phyloP scores from a whole-genome alignment of 2,329 filamentous ascomycete genomes.

The Pyrenophora graminea region DNA sequence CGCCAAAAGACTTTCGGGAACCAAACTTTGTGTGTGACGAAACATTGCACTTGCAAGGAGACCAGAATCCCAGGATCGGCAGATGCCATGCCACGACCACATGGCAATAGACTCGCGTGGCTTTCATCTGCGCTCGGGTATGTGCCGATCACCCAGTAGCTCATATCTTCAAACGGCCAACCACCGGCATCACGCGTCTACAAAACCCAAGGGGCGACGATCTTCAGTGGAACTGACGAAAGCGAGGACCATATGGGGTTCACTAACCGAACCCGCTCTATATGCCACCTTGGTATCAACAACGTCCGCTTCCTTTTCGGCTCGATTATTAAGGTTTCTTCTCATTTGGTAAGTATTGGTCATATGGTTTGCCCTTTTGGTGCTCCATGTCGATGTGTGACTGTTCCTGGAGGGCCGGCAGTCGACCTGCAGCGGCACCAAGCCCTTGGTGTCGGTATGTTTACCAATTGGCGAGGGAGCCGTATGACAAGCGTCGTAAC shows the following conservation, averaged over 20 bases:
- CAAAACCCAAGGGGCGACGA: conserved; percentile 1
- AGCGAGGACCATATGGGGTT: neutral
- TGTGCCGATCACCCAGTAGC: conserved; percentile 2
- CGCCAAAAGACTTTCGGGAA: conserved; percentile 1
- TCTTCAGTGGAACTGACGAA: neutral
- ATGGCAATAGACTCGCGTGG: neutral
- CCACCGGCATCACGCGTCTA: conserved; percentile 5
- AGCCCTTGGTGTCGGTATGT: neutral
- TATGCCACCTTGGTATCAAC: neutral
- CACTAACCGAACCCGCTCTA: neutral
- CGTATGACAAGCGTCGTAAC: neutral
- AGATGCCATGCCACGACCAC: neutral
- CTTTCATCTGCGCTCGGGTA: neutral
- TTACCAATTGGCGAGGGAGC: neutral
- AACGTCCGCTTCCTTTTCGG: neutral
- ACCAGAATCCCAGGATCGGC: neutral
- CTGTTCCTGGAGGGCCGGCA: neutral
- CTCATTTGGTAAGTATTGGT: neutral
- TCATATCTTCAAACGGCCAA: conserved; percentile 5
- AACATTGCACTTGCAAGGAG: neutral
- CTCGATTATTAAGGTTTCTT: neutral
- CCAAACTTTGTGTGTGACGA: conserved; percentile 1
- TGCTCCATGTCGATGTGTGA: neutral
- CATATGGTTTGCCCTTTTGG: neutral
- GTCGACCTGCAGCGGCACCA: neutral